Evolutionary conservation across 306 rosid species (phyloP).

Genomic region (Pterocarpus macrocarpus): DNA sequence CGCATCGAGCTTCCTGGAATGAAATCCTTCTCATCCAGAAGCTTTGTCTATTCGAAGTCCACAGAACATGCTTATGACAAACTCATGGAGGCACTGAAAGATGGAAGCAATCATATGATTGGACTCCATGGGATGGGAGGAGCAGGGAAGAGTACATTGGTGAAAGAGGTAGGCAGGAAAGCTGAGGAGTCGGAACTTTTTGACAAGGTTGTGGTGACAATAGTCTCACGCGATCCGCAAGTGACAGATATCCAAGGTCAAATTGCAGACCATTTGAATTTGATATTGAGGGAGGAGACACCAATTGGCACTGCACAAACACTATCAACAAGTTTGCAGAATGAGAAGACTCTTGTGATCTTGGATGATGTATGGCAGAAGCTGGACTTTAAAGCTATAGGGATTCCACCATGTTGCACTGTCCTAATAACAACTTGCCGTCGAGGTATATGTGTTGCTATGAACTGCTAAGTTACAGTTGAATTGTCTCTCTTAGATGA

Average conservation of each 20-base stretch:
- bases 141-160: constrained; percentile 40
- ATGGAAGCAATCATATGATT: neutral
- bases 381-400: neutral
- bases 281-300: constrained; percentile 6
- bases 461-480: constrained; percentile 4
- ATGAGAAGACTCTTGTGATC: constrained; percentile 26
- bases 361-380: constrained; percentile 37
- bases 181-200: constrained; percentile 16
- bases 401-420: constrained; percentile 19
- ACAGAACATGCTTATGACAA: neutral
- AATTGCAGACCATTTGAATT: constrained; percentile 22
- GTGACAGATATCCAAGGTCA: constrained; percentile 1
- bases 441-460: neutral
- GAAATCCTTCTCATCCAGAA: constrained; percentile 13
- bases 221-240: constrained; percentile 9
- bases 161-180: neutral
- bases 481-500: neutral
- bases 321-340: constrained; percentile 6
- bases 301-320: neutral
- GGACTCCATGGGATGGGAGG: constrained; percentile 44
- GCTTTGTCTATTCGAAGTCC: constrained; percentile 6
- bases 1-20: constrained; percentile 18
- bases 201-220: constrained; percentile 28
- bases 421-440: constrained; percentile 29
- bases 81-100: constrained; percentile 31